Evolutionary conservation across 2,329 filamentous ascomycete species (phyloP), one percentile per base, ranked within the genome.

Genomic region (Pseudocercospora cruenta): DNA sequence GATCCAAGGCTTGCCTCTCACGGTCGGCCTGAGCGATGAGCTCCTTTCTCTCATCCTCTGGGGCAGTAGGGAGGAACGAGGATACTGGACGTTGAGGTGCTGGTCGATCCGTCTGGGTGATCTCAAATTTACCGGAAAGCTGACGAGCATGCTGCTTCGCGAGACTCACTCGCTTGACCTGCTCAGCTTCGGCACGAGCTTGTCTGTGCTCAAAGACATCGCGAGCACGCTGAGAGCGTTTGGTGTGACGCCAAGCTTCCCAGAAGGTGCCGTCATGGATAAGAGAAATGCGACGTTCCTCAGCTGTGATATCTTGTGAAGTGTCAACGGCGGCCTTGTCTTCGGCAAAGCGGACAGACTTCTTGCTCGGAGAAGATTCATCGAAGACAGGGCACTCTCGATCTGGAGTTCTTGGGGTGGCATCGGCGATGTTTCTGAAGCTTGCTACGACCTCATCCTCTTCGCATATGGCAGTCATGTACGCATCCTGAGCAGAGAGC

Each of bases 191-290:
- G 66, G 94, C 96, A 58, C 95, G 90, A 24, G 91, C 87, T 64
- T 92, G 88, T 49, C 92, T 90, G 78, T 96, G 91, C 62, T 96
- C 86, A 76, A 97, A 97, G 9, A 90, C 88, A 78, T 98, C 95
- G 19, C 84, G 82, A 61, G 84, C 83, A 64, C 87, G 88, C 26
- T 72, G 68, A 14, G 87, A 88, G 33, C 87, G 87, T 65, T 91
- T 85, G 54, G 89, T 82, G 71, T 76, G 72, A 31, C 74, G 74
- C 75, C 75, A 97, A 9, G 93, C 93, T 67, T 91, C 90, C 81
- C 93, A 94, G 79, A 97, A 97, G 4, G 94, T 91, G 3, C 76
- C 76, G 49, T 77, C 76, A 36, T 77, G 76, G 47, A 77, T 77
- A 12, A 74, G 76, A 7, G 76, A 77, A 60, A 77, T 68, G 28